Base-by-base conservation (phyloP, 768 basidiomycete genomes). In the Paxillus ammoniavirescens region DNA sequence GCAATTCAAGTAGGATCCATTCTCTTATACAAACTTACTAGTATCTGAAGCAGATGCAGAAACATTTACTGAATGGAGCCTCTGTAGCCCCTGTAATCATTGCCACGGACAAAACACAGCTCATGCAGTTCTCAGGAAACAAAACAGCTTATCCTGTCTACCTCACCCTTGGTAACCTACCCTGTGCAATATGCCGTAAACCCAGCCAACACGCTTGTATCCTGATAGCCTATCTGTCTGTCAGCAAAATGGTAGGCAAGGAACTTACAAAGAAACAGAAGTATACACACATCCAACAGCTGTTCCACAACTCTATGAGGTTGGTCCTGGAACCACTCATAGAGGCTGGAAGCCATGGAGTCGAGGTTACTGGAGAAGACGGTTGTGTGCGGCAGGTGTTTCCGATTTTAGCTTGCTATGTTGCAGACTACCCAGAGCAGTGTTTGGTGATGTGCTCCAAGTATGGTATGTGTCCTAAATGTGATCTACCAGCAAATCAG, bases 61-160 rank as follows among this genome's bases (percentile, higher is more conserved):
- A 42, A 17, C 12, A 42, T 31, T n/a, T 52, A n/a, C 51, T 44
- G 2, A 17, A 28, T 0, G 58, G 58, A 0, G 71, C 70, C 1
- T 71, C 75, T 2, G 63, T 77, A 4, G 60, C 73, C 0, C 78
- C 78, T 0, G 45, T 82, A 5, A 77, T 81, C 17, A 59, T 82
- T 3, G 71, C 77, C 0, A 66, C 76, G 0, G 75, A 81, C 62
- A 80, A 79, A 49, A 80, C 77, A 0, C 69, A 73, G 48, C 60
- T 79, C 0, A 74, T 74, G 0, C 47, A 59, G 2, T 76, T 79
- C 50, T 61, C 65, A n/a, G 54, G 71, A 4, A 70, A 74, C 53
- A 77, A 79, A 54, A 50, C 58, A 12, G 73, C 76, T 18, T 80
- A 72, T 54, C 78, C 78, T 0, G 72, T 80, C 0, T 80, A 80